These are phyloP conservation scores for Balamuthia mandrillaris DNA, from an alignment of 208 protist genomes.

Conservation along the genomic window DNA sequence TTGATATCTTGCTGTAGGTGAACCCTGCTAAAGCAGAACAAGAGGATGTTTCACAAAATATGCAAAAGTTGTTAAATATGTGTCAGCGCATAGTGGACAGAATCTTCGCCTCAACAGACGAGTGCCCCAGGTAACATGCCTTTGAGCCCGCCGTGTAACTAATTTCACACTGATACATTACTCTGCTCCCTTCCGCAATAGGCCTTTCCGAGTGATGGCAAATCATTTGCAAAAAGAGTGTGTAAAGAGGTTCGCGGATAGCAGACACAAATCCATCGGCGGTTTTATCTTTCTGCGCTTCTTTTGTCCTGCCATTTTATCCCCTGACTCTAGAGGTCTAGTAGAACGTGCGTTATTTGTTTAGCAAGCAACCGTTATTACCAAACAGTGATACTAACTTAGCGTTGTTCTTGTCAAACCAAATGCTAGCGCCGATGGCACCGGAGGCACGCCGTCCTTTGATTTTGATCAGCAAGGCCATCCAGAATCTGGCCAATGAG, in stretches of 20 bases:
- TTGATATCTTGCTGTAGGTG: no score
- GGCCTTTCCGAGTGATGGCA: conserved; percentile 37
- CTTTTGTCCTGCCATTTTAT: conserved; percentile 59
- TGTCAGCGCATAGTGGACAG: not conserved
- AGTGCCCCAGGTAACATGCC: not conserved
- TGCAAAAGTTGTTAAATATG: not conserved
- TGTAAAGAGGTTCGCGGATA: conserved; percentile 50
- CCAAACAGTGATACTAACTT: no score
- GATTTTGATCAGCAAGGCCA: conserved; percentile 55
- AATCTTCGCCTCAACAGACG: not conserved
- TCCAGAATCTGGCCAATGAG: conserved; percentile 67
- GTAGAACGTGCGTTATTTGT: not conserved
- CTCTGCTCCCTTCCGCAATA: not conserved
- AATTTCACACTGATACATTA: no score
- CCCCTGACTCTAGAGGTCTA: conserved; percentile 47
- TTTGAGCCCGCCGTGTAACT: no score
- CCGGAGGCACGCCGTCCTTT: conserved; percentile 42
- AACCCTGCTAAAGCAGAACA: not conserved
- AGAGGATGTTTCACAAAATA: not conserved
- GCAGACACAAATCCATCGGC: conserved; percentile 60
- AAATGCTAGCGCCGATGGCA: conserved; percentile 6
- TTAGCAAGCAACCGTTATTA: no score
- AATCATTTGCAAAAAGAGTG: conserved; percentile 47
- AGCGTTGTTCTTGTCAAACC: no score
- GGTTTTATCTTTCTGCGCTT: conserved; percentile 67